phyloP scores from a whole-genome alignment of 2,329 filamentous ascomycete genomes.

The Aspergillus sp. region DNA sequence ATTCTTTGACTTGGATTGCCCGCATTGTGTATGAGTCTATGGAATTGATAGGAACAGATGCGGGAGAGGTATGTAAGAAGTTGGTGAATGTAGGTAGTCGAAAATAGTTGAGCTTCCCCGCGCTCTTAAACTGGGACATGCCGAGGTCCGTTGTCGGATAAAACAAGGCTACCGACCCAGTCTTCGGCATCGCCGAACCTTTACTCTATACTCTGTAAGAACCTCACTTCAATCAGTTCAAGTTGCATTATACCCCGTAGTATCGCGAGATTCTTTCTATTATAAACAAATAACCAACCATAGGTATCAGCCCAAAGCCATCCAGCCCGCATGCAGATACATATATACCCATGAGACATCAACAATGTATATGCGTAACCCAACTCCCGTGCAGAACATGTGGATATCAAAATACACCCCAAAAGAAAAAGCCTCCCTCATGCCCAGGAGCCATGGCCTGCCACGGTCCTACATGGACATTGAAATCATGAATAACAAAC shows the following conservation, averaged over 20 bases:
- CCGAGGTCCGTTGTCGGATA: slow-evolving; percentile 20
- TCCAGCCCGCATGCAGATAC: not conserved
- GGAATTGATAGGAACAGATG: not conserved
- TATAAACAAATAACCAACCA: not conserved
- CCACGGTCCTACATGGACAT: too few relatives aligned
- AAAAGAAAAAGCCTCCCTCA: too few relatives aligned
- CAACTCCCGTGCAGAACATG: not conserved
- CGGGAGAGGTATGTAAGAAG: not conserved
- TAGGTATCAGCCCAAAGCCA: not conserved
- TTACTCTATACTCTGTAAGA: too few relatives aligned
- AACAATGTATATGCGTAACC: not conserved
- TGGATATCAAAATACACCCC: not conserved
- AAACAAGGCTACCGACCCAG: not conserved
- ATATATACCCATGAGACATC: not conserved
- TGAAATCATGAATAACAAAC: too few relatives aligned
- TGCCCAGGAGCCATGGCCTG: too few relatives aligned
- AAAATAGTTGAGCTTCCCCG: slow-evolving; percentile 7
- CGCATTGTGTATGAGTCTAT: slow-evolving; percentile 58
- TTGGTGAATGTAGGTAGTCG: not conserved
- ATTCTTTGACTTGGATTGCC: slow-evolving; percentile 71
- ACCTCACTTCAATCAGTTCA: too few relatives aligned
- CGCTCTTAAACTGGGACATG: not conserved
- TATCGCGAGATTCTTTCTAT: not conserved
- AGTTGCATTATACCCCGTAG: not conserved
- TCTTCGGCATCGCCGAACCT: not conserved